Evolutionary conservation across 2,329 filamentous ascomycete genomes (phyloP), one percentile per base, ranked within the genome.

Genomic region (Verticillium dahliae): DNA sequence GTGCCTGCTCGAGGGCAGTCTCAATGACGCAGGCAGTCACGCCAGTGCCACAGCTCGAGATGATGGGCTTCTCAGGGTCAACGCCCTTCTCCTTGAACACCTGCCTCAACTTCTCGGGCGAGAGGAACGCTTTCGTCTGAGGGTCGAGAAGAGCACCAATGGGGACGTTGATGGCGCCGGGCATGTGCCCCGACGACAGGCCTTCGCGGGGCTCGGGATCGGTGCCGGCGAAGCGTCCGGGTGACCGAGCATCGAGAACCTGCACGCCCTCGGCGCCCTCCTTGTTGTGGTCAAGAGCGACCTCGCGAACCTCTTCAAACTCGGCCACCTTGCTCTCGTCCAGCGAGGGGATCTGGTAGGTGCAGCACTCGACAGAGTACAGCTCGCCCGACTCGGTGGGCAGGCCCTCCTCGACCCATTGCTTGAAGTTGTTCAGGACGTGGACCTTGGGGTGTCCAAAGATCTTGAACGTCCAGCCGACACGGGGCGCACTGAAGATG

Each of bases 1-100:
- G 88, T 27, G 93, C 91, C 74, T 92, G 87, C 35, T 85, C 86
- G 60, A 99, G 77, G 1, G 92, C 95, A 41, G 92, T 89, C 72
- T 99, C 95, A 52, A 99, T 86, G 54, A 97, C 85, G 18, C 91
- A 91, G 7, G 95, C 95, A 11, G 93, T 98, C 59, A 99, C 94
- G 38, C 95, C 95, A 6, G 93, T 97, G 13, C 95, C 95, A 69
- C 95, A 99, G 69, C 85, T 94, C 58, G 87, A 90, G 68, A 98
- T 89, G 67, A 97, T 90, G 3, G 93, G 90, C 73, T 89, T 92
- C 34, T 81, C 80, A 0, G 90, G 86, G 71, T 97, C 88, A 9
- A 99, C 78, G 0, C 92, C 89, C 72, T 90, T 94, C n/a, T 82
- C 80, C 72, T 90, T 80, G 70, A 99, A 95, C 15, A 98, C 72